Conservation (phyloP, 2,329 filamentous ascomycete genomes). For the Pleoardoris graminearum region DNA sequence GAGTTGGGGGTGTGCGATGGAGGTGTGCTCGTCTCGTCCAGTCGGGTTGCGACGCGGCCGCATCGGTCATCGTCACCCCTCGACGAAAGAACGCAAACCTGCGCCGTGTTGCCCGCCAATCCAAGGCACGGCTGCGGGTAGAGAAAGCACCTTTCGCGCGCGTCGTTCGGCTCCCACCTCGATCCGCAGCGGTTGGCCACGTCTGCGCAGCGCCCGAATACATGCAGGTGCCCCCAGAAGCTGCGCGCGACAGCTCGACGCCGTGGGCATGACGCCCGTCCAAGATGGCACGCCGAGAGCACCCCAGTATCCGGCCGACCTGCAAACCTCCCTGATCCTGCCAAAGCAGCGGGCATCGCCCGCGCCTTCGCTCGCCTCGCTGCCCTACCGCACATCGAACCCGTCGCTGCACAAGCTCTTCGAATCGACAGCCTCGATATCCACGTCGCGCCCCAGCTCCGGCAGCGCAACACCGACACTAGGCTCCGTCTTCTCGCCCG, state of each 20-base stretch:
- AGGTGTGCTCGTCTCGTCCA: constrained; percentile 35
- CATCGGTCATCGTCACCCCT: constrained; percentile 31
- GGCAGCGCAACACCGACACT: constrained; percentile 50
- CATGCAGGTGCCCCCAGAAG: constrained; percentile 37
- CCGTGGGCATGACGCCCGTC: constrained; percentile 47
- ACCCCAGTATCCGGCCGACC: constrained; percentile 58
- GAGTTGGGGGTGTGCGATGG: constrained; percentile 24
- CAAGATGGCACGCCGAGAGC: constrained; percentile 45
- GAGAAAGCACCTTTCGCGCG: too few relatives aligned
- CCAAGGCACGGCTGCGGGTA: too few relatives aligned
- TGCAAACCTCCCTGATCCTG: constrained; percentile 63
- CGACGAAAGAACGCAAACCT: constrained; percentile 15
- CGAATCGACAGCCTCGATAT: constrained; percentile 53
- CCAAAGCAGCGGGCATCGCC: constrained; percentile 63
- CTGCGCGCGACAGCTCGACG: constrained; percentile 32
- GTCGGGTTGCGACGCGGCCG: constrained; percentile 39
- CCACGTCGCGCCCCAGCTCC: constrained; percentile 47
- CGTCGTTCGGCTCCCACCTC: too few relatives aligned
- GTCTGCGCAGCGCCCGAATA: constrained; percentile 25
- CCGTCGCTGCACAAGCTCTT: constrained; percentile 58
- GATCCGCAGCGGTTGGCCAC: constrained; percentile 8
- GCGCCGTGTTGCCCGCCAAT: too few relatives aligned
- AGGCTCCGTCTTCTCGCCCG: constrained; percentile 52
- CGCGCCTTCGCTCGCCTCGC: constrained; percentile 62
- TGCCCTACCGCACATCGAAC: constrained; percentile 59